Conservation (phyloP, 345 rosid species). For the Citrus trifoliata region DNA sequence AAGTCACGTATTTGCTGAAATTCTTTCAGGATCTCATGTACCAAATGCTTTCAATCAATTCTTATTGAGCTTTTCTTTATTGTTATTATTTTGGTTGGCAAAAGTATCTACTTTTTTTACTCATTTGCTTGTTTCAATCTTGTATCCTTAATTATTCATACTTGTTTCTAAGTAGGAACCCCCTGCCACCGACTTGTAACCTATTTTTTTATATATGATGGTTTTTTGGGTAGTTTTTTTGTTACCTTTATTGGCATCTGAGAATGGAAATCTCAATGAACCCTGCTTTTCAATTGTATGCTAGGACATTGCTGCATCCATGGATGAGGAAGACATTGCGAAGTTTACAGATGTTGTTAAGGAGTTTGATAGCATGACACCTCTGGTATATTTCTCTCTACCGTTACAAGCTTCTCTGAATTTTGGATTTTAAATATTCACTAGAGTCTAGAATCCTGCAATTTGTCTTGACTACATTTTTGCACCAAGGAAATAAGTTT, state of each 20-base stretch:
- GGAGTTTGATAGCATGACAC: slow-evolving; percentile 99
- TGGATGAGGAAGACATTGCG: slow-evolving; percentile 93
- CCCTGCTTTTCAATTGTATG: slow-evolving; percentile 6
- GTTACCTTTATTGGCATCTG: background rate
- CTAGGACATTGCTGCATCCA: slow-evolving; percentile 81
- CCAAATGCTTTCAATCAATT: background rate
- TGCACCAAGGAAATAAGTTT: background rate
- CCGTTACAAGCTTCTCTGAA: background rate
- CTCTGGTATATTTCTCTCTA: slow-evolving; percentile 54
- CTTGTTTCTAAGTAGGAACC: background rate
- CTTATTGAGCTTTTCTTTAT: background rate
- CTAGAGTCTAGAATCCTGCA: background rate
- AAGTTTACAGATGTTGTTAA: slow-evolving; percentile 86
- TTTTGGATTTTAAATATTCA: background rate
- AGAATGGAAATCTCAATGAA: background rate
- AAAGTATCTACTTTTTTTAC: background rate
- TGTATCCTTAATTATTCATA: background rate
- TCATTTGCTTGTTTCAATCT: background rate
- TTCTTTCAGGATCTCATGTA: background rate
- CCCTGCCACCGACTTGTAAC: background rate
- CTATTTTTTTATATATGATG: background rate
- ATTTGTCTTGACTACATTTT: background rate
- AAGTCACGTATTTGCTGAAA: slow-evolving; percentile 7
- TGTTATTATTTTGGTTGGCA: background rate
- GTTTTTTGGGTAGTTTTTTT: background rate